A percentile compares a stretch with the other conserved stretches of the same genome.
phyloP scores from a whole-genome alignment of 495 filamentous ascomycete genomes.

The Penicillium arizonense region DNA sequence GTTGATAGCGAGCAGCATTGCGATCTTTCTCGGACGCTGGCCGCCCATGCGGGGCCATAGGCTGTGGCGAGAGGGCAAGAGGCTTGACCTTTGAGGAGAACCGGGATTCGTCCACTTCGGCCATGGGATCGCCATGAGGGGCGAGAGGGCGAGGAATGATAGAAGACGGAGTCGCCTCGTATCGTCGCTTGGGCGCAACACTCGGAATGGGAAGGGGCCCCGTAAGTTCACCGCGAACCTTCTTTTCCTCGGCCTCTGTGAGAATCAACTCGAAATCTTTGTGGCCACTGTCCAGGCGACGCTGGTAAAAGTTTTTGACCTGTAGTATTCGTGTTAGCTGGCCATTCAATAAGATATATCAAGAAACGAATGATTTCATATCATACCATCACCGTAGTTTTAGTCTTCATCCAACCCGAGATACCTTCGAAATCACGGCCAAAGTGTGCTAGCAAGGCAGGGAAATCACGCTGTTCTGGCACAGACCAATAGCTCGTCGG shows the following conservation, averaged over 20 bases:
- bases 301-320: constrained; percentile 91
- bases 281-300: constrained; percentile 68
- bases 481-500: constrained; percentile 98
- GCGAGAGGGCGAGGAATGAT: constrained; percentile 60
- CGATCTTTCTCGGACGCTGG: constrained; percentile 37
- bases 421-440: constrained; percentile 87
- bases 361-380: neutral
- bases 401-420: constrained; percentile 82
- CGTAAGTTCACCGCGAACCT: constrained; percentile 64
- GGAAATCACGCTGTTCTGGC: constrained; percentile 82
- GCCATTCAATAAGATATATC: neutral
- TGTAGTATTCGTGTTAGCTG: constrained; percentile 42
- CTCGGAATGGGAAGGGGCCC: constrained; percentile 63
- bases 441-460: constrained; percentile 71
- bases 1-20: constrained; percentile 35
- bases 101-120: constrained; percentile 54
- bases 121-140: constrained; percentile 50
- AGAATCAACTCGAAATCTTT: constrained; percentile 69
- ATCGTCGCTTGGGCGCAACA: constrained; percentile 59
- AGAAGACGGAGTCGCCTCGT: constrained; percentile 53
- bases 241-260: constrained; percentile 67
- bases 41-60: constrained; percentile 30
- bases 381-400: constrained; percentile 90
- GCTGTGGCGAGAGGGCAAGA: constrained; percentile 31
- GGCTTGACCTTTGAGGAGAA: constrained; percentile 45